These are phyloP conservation scores for Penicillium concentricum DNA, from an alignment of 2,329 filamentous ascomycete genomes.

Conservation along the genomic window DNA sequence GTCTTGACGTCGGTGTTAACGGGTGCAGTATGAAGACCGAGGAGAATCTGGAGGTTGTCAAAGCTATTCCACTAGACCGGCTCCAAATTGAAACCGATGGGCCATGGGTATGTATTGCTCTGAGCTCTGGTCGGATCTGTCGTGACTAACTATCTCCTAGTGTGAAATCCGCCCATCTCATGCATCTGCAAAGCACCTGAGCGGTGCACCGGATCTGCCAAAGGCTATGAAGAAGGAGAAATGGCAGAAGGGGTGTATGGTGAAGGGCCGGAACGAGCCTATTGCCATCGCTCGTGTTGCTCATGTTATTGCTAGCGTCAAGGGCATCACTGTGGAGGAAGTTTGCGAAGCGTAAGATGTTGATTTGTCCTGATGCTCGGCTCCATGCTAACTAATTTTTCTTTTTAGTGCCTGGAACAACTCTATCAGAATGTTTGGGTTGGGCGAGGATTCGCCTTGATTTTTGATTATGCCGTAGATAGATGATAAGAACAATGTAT, in stretches of 20 bases:
- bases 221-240: slow-evolving; percentile 95
- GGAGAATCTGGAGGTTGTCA: slow-evolving; percentile 84
- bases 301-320: slow-evolving; percentile 83
- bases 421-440: slow-evolving; percentile 73
- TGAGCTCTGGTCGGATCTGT: background rate
- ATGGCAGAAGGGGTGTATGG: slow-evolving; percentile 81
- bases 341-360: slow-evolving; percentile 71
- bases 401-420: slow-evolving; percentile 69
- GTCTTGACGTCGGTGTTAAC: slow-evolving; percentile 91
- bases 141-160: slow-evolving; percentile 35
- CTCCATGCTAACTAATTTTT: slow-evolving; percentile 22
- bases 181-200: slow-evolving; percentile 73
- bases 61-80: slow-evolving; percentile 71
- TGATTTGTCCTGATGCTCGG: background rate
- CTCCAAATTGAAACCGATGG: slow-evolving; percentile 97
- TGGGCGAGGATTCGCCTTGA: slow-evolving; percentile 51
- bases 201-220: slow-evolving; percentile 68
- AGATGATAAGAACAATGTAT: background rate
- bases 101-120: slow-evolving; percentile 61
- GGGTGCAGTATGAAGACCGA: slow-evolving; percentile 94
- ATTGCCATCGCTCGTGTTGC: slow-evolving; percentile 83
- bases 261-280: slow-evolving; percentile 94
- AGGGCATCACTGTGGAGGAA: slow-evolving; percentile 74
- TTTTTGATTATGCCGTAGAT: background rate
- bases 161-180: slow-evolving; percentile 91